Evolutionary conservation across 306 rosid genomes (phyloP).

Genomic region (Begonia loranthoides): DNA sequence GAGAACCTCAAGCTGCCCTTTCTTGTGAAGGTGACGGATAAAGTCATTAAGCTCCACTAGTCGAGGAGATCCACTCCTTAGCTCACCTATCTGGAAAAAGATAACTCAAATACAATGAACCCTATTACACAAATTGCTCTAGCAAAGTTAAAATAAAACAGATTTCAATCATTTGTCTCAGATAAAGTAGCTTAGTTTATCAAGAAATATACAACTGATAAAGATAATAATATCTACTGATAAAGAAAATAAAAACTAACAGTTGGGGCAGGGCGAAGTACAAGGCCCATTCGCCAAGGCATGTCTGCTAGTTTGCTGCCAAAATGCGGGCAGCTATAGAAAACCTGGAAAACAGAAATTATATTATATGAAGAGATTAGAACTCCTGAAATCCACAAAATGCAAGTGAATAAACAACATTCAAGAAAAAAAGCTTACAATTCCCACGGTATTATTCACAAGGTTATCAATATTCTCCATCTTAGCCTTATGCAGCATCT

Average conservation of each 20-base stretch:
- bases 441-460: conserved; percentile 75
- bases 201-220: no score
- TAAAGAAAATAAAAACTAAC: conserved; percentile 37
- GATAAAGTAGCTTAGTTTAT: no score
- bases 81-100: conserved; percentile 75
- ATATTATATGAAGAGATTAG: conserved; percentile 3
- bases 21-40: conserved; percentile 73
- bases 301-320: conserved; percentile 98
- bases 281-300: conserved; percentile 97
- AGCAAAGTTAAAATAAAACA: conserved; percentile 37
- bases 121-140: conserved; percentile 38
- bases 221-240: no score
- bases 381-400: conserved; percentile 2
- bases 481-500: conserved; percentile 76
- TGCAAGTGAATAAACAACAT: conserved; percentile 7
- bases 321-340: conserved; percentile 97
- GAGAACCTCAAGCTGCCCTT: conserved; percentile 67
- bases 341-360: conserved; percentile 45
- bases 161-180: not conserved
- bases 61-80: conserved; percentile 83
- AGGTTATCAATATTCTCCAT: conserved; percentile 48
- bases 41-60: conserved; percentile 77
- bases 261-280: conserved; percentile 81
- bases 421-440: conserved; percentile 38
- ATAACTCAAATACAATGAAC: conserved; percentile 11